Percentiles rank a stretch among this genome's conserved stretches.
These are phyloP conservation scores for Austroboletus niveus DNA, from an alignment of 1,284 basidiomycete species.

Conservation along the genomic window DNA sequence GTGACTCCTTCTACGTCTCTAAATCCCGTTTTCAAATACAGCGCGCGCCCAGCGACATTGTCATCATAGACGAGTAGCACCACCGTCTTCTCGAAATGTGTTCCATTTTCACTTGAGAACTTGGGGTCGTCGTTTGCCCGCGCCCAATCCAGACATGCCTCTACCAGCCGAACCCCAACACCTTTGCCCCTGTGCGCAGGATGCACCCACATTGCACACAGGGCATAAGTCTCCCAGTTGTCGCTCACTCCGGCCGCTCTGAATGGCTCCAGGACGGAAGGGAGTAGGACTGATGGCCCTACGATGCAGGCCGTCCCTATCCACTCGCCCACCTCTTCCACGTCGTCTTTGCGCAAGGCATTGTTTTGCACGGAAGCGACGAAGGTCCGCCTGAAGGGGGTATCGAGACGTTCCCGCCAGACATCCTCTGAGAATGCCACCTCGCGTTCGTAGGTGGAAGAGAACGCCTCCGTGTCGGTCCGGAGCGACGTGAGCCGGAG, in stretches of 20 bases:
- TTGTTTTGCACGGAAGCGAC: slow-evolving; percentile 17
- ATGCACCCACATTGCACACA: slow-evolving; percentile 39
- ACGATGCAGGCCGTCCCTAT: slow-evolving; percentile 32
- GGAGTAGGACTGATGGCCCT: slow-evolving; percentile 24
- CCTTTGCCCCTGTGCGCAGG: slow-evolving; percentile 34
- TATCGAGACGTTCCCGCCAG: slow-evolving; percentile 35
- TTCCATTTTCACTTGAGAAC: neutral
- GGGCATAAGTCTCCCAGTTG: slow-evolving; percentile 23
- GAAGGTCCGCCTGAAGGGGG: slow-evolving; percentile 25
- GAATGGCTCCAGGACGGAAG: slow-evolving; percentile 11
- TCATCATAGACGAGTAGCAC: slow-evolving; percentile 14
- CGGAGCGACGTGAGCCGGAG: slow-evolving; percentile 34
- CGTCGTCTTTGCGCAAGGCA: neutral
- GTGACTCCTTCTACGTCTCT: slow-evolving; percentile 6
- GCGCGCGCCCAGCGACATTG: slow-evolving; percentile 13
- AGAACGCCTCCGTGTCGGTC: slow-evolving; percentile 35
- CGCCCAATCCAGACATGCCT: slow-evolving; percentile 25
- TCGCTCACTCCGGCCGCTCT: slow-evolving; percentile 11
- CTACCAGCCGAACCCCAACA: slow-evolving; percentile 24
- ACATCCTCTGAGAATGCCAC: slow-evolving; percentile 27
- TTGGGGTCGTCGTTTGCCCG: slow-evolving; percentile 15
- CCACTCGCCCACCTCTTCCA: slow-evolving; percentile 21
- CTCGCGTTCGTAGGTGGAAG: slow-evolving; percentile 36
- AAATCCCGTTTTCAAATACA: slow-evolving; percentile 27
- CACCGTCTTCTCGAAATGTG: slow-evolving; percentile 13